These are phyloP conservation scores for Tetracladium maxilliforme DNA, from an alignment of 2,329 filamentous ascomycete genomes.

Conservation along the genomic window DNA sequence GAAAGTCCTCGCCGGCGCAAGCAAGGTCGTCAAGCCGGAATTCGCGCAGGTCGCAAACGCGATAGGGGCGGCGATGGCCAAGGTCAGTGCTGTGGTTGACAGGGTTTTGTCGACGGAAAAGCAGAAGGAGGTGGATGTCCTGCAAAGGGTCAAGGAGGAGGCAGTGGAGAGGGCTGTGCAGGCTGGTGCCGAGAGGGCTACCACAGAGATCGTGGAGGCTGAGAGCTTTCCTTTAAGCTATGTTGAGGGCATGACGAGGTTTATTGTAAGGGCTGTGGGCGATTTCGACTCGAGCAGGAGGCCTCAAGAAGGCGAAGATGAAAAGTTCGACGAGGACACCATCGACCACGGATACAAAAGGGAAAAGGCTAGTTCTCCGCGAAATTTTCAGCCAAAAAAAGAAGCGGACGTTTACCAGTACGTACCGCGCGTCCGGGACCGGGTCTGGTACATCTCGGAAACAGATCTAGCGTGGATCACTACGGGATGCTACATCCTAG, in stretches of 20 bases:
- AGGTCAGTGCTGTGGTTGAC: slow-evolving; percentile 14
- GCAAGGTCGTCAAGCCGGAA: slow-evolving; percentile 29
- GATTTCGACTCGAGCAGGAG: slow-evolving; percentile 32
- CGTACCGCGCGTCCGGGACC: slow-evolving; percentile 9
- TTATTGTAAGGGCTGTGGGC: slow-evolving; percentile 43
- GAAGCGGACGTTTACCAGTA: neutral
- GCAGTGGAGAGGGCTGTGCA: slow-evolving; percentile 4
- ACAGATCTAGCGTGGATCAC: slow-evolving; percentile 19
- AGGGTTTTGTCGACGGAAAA: slow-evolving; percentile 6
- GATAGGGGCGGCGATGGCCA: slow-evolving; percentile 34
- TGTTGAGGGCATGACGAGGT: slow-evolving; percentile 23
- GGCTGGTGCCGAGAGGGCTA: slow-evolving; percentile 5
- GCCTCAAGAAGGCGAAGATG: slow-evolving; percentile 6
- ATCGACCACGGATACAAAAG: too few species aligned
- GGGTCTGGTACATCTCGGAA: slow-evolving; percentile 17
- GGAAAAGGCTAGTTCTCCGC: too few species aligned
- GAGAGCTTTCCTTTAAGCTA: slow-evolving; percentile 8
- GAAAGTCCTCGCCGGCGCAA: slow-evolving; percentile 28
- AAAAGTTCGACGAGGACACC: slow-evolving; percentile 6
- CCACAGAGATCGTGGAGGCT: slow-evolving; percentile 7
- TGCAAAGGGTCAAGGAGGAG: slow-evolving; percentile 3
- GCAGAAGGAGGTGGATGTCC: slow-evolving; percentile 3
- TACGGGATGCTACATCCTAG: slow-evolving; percentile 17
- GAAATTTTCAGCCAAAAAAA: too few species aligned
- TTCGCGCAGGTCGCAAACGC: slow-evolving; percentile 40